Base-by-base conservation (phyloP, 768 basidiomycete genomes). In the Suillus occidentalis region DNA sequence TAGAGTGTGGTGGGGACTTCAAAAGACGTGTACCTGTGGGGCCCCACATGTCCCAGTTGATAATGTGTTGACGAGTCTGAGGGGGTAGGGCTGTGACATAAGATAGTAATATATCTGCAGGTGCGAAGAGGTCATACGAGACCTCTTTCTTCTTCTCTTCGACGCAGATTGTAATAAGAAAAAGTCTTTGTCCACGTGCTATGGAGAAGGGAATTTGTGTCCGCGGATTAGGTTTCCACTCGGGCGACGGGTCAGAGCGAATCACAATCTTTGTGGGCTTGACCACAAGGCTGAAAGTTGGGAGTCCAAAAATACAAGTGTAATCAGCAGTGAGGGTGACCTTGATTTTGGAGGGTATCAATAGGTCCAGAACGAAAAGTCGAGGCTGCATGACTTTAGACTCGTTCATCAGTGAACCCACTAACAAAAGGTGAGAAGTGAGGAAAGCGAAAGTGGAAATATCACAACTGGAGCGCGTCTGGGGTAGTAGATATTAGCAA, bases 1-100 rank as follows among this genome's bases (percentile, higher is more conserved):
- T 66, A 14, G 83, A 81, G 47, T 75, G 76, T 31, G 73, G 80
- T 43, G 73, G 73, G 8, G 73, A 73, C 39, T 65, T 64, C 39
- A 84, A 67, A 66, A 87, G 71, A 31, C 85, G 82, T 8, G 83
- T 82, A 4, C 78, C 80, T 10, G 45, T 60, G 6, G 82, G 82
- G 16, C 85, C 87, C 87, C 87, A 88, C 22, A 76, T 75, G 2
- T 76, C 66, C 86, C 87, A 89, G 45, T 70, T 66, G 65, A 82
- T 69, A n/a, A 71, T 63, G 36, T 67, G 72, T 20, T 68, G 62
- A 8, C 22, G 12, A 50, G 22, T 25, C 6, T 7, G 22, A 14
- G 22, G 49, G 25, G 49, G 22, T 25, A 50, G 49, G 49, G 49
- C 49, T 25, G 13, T 13, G 9, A 50, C 49, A 25, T 25, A 13